Evolutionary conservation across 2,329 filamentous ascomycete species (phyloP), one percentile per base, ranked within the genome.

Genomic region (Orbilia blumenaviensis): DNA sequence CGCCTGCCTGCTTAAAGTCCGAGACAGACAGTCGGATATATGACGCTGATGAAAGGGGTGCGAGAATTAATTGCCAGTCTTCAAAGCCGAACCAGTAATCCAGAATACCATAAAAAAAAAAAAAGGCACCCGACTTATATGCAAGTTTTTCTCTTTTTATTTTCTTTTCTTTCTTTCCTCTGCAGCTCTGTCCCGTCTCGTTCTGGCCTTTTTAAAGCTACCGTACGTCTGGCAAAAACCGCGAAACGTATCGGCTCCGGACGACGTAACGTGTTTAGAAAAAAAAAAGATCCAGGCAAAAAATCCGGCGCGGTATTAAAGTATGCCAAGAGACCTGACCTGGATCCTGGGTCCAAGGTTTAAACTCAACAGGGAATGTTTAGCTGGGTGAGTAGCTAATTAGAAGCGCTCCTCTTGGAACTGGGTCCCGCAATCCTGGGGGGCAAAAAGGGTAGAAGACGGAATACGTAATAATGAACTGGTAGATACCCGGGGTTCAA

Each of bases 301-400:
- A 34, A 9, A 34, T 10, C 50, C 12, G 46, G 34, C 71, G 71
- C 63, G 71, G 60, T 44, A 58, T 38, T 48, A 34, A 42, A 67
- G 50, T 18, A 54, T 61, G 61, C 68, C 61, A 75, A 69, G 68
- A 42, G 41, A 58, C 52, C 52, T 61, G 69, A 58, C 52, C 63
- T 34, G 44, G 42, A 12, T 25, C 25, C 18, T 56, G 9, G 25
- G 1, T 32, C 7, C 62, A 71, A 62, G 77, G 77, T 23, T 61
- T 67, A 42, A n/a, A n/a, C n/a, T n/a, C n/a, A n/a, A n/a, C 78
- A 63, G 66, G 78, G 58, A 42, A 64, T 64, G 34, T 56, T 56
- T 56, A 56, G 44, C 10, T 34, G 5, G 10, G 42, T n/a, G n/a
- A n/a, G n/a, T n/a, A n/a, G n/a, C n/a, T n/a, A 56, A 18, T 32